Evolutionary conservation across 352 stramenopile species (phyloP), one percentile per base, ranked within the genome.

Genomic region (Phytophthora hibernalis): DNA sequence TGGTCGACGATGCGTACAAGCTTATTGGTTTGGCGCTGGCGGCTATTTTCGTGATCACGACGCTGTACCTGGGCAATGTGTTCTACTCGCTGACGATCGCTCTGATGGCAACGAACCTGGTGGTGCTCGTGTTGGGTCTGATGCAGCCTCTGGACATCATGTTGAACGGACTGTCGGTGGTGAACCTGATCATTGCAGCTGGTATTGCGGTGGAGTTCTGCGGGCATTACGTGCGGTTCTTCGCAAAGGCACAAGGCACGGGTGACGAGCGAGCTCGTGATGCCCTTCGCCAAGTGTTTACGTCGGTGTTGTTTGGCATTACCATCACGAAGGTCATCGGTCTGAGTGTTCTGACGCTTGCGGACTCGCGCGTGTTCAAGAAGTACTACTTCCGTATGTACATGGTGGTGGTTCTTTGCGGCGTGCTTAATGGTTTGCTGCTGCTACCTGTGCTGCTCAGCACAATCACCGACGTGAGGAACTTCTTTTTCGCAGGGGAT

Each of bases 371-470:
- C 22, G 76, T 97, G 53, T 96, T 97, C 66, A 87, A 91, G 61
- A 88, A 96, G 62, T 97, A 97, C 70, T 97, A 95, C 72, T 96
- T 96, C 71, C 82, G 89, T 54, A 96, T 97, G 89, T 97, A 96
- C 76, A 89, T 94, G 76, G 68, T 97, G 37, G 57, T 91, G 22
- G 89, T 91, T n/a, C 72, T 89, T 45, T 89, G 87, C 49, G 90
- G 89, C 30, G 84, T 91, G 18, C 82, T 97, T 33, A 93, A 92
- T 55, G 85, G 83, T 20, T 82, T 92, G 70, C 40, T 89, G 38
- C 45, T 95, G 49, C 59, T 95, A 18, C 86, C 93, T 79, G 65
- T 83, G 87, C 40, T 75, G 22, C 70, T 73, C 71, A 90, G 81
- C 28, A 79, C 82, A 11, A 66, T 75, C 42, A 73, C 78, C 30